Conservation (phyloP, 1,284 basidiomycete genomes). For the Leccinum fallax region DNA sequence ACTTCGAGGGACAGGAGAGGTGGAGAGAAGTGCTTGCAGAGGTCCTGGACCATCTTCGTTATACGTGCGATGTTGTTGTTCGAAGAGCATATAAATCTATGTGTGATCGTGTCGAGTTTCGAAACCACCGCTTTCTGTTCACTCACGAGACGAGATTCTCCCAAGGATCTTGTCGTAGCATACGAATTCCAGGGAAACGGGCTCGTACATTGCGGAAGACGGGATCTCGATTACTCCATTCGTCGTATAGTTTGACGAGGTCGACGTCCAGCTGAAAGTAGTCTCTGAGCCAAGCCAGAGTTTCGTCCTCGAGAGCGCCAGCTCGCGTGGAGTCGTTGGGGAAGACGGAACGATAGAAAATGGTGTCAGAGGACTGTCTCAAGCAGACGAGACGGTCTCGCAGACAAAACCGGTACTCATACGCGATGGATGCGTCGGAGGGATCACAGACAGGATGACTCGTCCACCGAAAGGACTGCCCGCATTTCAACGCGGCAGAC, state of each 20-base stretch:
- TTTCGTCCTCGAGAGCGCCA: slow-evolving; percentile 55
- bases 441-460: slow-evolving; percentile 37
- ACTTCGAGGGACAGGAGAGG: slow-evolving; percentile 55
- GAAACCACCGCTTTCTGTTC: slow-evolving; percentile 6
- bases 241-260: slow-evolving; percentile 71
- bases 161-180: slow-evolving; percentile 94
- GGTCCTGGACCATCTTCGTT: slow-evolving; percentile 82
- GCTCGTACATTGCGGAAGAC: slow-evolving; percentile 70
- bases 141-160: slow-evolving; percentile 91
- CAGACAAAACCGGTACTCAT: slow-evolving; percentile 77
- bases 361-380: slow-evolving; percentile 64
- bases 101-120: slow-evolving; percentile 11
- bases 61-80: slow-evolving; percentile 97
- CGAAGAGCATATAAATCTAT: slow-evolving; percentile 95
- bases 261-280: slow-evolving; percentile 91
- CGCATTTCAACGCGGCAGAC: slow-evolving; percentile 73
- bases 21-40: slow-evolving; percentile 73
- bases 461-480: slow-evolving; percentile 82
- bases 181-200: slow-evolving; percentile 67
- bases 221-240: slow-evolving; percentile 79
- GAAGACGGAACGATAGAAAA: slow-evolving; percentile 77
- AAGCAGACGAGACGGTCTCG: slow-evolving; percentile 83
- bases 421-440: slow-evolving; percentile 31
- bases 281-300: slow-evolving; percentile 76
- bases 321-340: slow-evolving; percentile 44